Conservation (phyloP, 1,139 yeast genomes). For the Candida sanyaensis region DNA sequence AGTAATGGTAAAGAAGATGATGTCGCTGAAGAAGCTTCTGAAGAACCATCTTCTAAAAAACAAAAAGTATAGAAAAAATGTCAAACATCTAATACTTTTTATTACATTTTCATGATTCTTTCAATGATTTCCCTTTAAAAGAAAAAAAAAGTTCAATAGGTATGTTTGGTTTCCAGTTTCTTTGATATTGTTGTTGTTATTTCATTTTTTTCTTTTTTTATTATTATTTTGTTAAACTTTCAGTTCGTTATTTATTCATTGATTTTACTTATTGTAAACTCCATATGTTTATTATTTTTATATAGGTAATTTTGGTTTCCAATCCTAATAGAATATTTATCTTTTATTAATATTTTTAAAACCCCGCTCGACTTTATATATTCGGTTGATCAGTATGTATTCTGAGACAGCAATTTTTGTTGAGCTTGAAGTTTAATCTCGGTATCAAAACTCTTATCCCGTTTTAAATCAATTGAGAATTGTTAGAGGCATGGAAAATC, state of each 20-base stretch:
- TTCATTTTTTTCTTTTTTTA: too few species aligned
- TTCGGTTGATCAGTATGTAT: too few species aligned
- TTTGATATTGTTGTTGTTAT: not conserved
- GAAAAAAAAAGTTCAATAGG: constrained; percentile 1
- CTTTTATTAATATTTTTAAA: too few species aligned
- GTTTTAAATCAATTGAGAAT: too few species aligned
- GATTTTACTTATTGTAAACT: not conserved
- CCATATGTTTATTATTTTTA: not conserved
- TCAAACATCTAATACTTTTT: not conserved
- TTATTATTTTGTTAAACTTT: not conserved
- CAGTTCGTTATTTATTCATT: constrained; percentile 2
- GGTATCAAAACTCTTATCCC: too few species aligned
- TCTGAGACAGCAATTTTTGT: too few species aligned
- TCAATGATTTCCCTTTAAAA: not conserved
- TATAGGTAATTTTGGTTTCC: not conserved
- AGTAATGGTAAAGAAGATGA: constrained; percentile 16
- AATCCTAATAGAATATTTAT: not conserved
- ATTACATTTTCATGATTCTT: not conserved
- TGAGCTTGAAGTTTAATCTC: too few species aligned
- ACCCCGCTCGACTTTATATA: too few species aligned
- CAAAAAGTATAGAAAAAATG: constrained; percentile 25
- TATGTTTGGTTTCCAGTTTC: not conserved
- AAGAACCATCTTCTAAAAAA: constrained; percentile 38
- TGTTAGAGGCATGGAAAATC: not conserved
- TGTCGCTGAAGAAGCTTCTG: constrained; percentile 20